Evolutionary conservation across 2,329 filamentous ascomycete species (phyloP), one percentile per base, ranked within the genome.

Genomic region (Chrysoporthe austroafricana): DNA sequence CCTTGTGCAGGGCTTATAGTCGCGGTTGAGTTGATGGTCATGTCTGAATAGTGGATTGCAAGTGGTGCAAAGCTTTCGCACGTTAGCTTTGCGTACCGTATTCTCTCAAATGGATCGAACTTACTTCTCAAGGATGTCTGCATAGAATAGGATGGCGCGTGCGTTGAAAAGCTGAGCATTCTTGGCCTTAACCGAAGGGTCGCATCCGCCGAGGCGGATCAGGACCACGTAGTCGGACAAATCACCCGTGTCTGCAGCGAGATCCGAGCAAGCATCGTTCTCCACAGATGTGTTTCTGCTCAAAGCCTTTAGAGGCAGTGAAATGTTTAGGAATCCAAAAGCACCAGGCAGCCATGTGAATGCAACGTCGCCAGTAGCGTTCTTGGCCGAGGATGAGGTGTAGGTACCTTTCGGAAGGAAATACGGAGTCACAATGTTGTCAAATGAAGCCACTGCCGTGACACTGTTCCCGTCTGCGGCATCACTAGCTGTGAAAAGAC

Each of bases 101-200:
- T 59, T 26, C 6, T 44, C 36, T 36, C 34, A 21, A n/a, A 11
- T n/a, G 9, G 4, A 13, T 2, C 21, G 11, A 9, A 46, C 59
- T 61, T 61, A 61, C 59, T 48, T 18, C 4, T 61, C 42, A 14
- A 18, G 7, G 14, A 7, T 11, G 8, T 34, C 48, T 13, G 66
- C 65, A 57, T 67, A 71, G n/a, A 70, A 65, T 2, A 71, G 44
- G 46, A 72, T 72, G 36, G 67, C 72, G 69, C 63, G 76, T 3
- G 77, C 82, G 26, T 81, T 81, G 61, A 78, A 79, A 7, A 75
- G 78, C n/a, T 76, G 77, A 0, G 79, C 74, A 64, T 83, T 81
- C 16, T 70, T 68, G 18, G 77, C 77, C 70, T 83, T 80, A 4
- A 73, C 71, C 26, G 4, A 36, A 42, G 60, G 39, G 8, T 44